These are phyloP conservation scores for Zoysia pacifica DNA, from an alignment of 176 grass and related monocot genomes.

Conservation along the genomic window DNA sequence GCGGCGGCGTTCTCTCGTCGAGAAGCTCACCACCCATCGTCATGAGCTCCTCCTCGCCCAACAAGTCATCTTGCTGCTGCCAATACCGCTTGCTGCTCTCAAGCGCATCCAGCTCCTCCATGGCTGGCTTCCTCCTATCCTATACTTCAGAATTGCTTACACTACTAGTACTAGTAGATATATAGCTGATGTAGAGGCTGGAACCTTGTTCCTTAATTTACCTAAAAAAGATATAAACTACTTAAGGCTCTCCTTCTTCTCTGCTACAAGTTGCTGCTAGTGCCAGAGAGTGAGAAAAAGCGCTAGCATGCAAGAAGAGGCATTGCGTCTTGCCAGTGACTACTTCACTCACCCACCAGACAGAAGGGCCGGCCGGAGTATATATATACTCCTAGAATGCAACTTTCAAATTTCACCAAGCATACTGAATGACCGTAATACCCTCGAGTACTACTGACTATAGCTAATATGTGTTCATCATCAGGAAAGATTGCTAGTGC, in stretches of 20 bases:
- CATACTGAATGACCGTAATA: neutral
- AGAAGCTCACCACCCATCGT: slow-evolving; percentile 52
- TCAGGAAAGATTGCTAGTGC: too few species aligned
- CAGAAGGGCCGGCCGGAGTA: too few species aligned
- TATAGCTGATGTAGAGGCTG: too few species aligned
- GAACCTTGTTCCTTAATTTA: neutral
- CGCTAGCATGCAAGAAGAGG: slow-evolving; percentile 15
- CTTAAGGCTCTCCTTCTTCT: too few species aligned
- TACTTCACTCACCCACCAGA: slow-evolving; percentile 46
- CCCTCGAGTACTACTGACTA: too few species aligned
- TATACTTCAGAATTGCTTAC: neutral
- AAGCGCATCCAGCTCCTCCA: slow-evolving; percentile 39
- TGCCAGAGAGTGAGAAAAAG: too few species aligned
- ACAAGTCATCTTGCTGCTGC: slow-evolving; percentile 12
- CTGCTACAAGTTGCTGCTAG: too few species aligned
- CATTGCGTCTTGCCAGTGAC: neutral
- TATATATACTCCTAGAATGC: neutral
- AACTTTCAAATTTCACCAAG: neutral
- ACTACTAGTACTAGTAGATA: too few species aligned
- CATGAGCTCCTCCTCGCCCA: slow-evolving; percentile 54
- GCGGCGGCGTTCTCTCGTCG: slow-evolving; percentile 5
- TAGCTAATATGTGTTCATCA: too few species aligned
- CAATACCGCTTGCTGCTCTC: slow-evolving; percentile 40
- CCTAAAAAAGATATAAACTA: neutral
- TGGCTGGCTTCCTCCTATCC: neutral